phyloP scores from a whole-genome alignment of 345 rosid genomes.

The Camelina hispida region DNA sequence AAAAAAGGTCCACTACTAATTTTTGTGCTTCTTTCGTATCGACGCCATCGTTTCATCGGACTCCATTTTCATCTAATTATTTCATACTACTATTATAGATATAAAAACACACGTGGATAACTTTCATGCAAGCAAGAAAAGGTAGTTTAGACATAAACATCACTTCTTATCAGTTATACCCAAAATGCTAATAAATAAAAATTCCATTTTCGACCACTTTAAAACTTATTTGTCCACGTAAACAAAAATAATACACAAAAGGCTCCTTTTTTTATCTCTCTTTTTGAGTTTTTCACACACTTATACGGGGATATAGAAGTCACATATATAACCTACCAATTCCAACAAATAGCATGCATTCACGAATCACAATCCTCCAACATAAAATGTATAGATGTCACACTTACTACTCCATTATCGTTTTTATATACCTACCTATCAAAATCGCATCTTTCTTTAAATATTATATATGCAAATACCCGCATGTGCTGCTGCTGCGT shows the following conservation, averaged over 20 bases:
- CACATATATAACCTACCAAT: slow-evolving; percentile 19
- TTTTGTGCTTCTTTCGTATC: slow-evolving; percentile 26
- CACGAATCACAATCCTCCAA: slow-evolving; percentile 28
- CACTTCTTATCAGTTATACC: slow-evolving; percentile 40
- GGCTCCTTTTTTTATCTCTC: neutral
- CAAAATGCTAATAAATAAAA: slow-evolving; percentile 12
- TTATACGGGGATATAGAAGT: too few relatives aligned
- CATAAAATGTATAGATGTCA: slow-evolving; percentile 8
- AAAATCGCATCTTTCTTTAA: slow-evolving; percentile 21
- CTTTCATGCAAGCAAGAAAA: slow-evolving; percentile 10
- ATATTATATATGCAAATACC: neutral
- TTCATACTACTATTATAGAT: neutral
- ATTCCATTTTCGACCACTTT: slow-evolving; percentile 25
- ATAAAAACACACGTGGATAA: slow-evolving; percentile 27
- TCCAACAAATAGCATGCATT: slow-evolving; percentile 6
- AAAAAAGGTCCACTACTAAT: slow-evolving; percentile 18
- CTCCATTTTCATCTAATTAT: slow-evolving; percentile 20
- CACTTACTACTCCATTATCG: slow-evolving; percentile 16
- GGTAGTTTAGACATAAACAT: slow-evolving; percentile 14
- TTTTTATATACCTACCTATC: neutral
- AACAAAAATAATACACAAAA: neutral
- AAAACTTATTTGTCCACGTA: slow-evolving; percentile 15
- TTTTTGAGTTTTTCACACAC: neutral
- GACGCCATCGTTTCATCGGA: slow-evolving; percentile 31
- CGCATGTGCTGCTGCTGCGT: slow-evolving; percentile 32